Percentiles rank a stretch among this genome's conserved stretches.
phyloP scores from a whole-genome alignment of 106 monocot species.

The Acorus calamus region DNA sequence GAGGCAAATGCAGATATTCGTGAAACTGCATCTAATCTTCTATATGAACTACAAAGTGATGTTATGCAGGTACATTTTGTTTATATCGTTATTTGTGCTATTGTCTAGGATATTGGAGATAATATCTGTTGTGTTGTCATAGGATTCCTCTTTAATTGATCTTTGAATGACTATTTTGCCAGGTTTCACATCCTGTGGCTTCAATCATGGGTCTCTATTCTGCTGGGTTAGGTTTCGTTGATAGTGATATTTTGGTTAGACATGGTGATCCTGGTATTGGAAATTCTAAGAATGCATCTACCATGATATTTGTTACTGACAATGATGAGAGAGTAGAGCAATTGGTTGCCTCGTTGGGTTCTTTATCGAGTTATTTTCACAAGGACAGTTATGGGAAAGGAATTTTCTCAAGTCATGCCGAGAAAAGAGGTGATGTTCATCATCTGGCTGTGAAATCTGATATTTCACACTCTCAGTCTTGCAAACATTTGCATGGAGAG shows the following conservation, averaged over 20 bases:
- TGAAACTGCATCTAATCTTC: constrained; percentile 17
- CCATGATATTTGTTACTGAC: constrained; percentile 5
- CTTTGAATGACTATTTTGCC: background rate
- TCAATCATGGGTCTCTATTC: constrained; percentile 56
- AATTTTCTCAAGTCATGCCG: background rate
- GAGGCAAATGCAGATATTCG: constrained; percentile 20
- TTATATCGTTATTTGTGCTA: background rate
- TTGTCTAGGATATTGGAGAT: no score
- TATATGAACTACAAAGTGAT: constrained; percentile 22
- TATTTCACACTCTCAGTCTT: background rate
- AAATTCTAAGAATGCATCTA: constrained; percentile 14
- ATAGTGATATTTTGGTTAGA: background rate
- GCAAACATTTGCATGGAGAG: constrained; percentile 21
- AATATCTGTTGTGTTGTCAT: background rate
- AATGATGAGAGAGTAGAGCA: constrained; percentile 8
- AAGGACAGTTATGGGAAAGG: background rate
- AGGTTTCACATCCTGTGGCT: constrained; percentile 46
- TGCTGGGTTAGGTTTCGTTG: constrained; percentile 33
- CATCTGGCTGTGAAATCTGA: no score
- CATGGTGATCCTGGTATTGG: background rate
- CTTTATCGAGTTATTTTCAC: constrained; percentile 13
- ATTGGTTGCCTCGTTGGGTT: constrained; percentile 16
- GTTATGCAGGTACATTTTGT: constrained; percentile 35
- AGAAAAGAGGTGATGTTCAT: no score
- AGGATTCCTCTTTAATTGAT: background rate